phyloP scores from a whole-genome alignment of 768 basidiomycete genomes.

The Trametes gibbosa region DNA sequence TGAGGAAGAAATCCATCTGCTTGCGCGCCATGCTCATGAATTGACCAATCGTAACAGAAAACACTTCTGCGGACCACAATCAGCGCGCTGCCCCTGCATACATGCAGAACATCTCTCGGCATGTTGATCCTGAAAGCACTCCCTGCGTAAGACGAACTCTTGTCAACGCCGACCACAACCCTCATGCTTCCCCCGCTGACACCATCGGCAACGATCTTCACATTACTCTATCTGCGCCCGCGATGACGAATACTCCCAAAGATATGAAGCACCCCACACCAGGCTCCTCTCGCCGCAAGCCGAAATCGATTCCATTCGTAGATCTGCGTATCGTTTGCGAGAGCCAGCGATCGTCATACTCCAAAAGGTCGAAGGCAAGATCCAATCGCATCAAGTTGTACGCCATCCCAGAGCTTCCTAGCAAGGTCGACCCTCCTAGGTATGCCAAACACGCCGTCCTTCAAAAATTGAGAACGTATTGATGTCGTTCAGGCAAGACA shows the following conservation, averaged over 20 bases:
- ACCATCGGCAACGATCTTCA: no score
- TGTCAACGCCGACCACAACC: no score
- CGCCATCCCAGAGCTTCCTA: neutral
- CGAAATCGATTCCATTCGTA: neutral
- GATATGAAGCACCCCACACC: neutral
- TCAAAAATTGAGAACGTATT: neutral
- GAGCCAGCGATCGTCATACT: neutral
- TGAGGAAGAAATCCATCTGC: neutral
- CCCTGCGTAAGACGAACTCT: no score
- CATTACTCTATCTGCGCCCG: no score
- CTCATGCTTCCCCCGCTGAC: no score
- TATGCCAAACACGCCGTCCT: neutral
- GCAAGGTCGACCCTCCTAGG: neutral
- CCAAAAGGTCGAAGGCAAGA: neutral
- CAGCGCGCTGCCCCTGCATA: neutral
- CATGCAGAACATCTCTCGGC: neutral
- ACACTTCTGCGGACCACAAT: neutral
- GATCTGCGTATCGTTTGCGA: neutral
- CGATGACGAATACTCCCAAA: no score
- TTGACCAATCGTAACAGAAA: no score
- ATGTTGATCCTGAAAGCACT: no score
- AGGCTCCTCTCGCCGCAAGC: neutral
- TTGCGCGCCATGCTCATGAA: neutral
- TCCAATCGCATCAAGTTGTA: neutral
- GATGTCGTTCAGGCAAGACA: neutral